These are phyloP conservation scores for Physcomitrium patens DNA, from an alignment of 225 moss, liverwort and hornwort genomes.

Conservation along the genomic window DNA sequence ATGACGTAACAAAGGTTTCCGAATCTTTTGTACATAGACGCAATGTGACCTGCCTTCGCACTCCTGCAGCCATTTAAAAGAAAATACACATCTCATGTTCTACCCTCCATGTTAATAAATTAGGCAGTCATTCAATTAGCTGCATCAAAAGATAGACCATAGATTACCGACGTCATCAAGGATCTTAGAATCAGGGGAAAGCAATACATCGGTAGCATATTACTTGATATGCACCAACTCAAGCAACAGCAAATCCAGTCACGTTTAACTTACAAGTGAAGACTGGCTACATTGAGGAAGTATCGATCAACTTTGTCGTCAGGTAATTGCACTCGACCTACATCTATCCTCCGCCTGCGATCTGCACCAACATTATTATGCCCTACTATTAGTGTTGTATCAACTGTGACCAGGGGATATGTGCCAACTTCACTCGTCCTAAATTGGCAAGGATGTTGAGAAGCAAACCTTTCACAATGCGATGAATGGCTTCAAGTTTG, in stretches of 20 bases:
- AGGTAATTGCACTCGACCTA: constrained; percentile 71
- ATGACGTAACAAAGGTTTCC: constrained; percentile 87
- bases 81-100: constrained; percentile 13
- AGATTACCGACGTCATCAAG: constrained; percentile 10
- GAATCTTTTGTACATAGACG: constrained; percentile 74
- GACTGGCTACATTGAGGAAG: constrained; percentile 90
- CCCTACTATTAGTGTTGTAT: too few relatives aligned
- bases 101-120: constrained; percentile 12
- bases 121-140: neutral
- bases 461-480: constrained; percentile 52
- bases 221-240: neutral
- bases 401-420: too few relatives aligned
- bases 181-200: constrained; percentile 1
- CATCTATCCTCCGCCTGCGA: constrained; percentile 68
- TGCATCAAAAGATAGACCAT: constrained; percentile 2
- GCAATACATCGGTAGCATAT: neutral
- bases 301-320: constrained; percentile 66
- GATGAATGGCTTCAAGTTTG: constrained; percentile 58
- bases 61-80: constrained; percentile 49
- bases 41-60: constrained; percentile 82
- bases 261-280: constrained; percentile 69
- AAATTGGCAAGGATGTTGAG: neutral
- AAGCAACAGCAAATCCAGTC: constrained; percentile 11
- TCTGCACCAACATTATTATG: constrained; percentile 43
- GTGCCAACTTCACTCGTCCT: neutral